A percentile compares a stretch with the other conserved stretches of the same genome.
Conservation (phyloP, 129 eudicot genomes). For the Tagetes erecta region DNA sequence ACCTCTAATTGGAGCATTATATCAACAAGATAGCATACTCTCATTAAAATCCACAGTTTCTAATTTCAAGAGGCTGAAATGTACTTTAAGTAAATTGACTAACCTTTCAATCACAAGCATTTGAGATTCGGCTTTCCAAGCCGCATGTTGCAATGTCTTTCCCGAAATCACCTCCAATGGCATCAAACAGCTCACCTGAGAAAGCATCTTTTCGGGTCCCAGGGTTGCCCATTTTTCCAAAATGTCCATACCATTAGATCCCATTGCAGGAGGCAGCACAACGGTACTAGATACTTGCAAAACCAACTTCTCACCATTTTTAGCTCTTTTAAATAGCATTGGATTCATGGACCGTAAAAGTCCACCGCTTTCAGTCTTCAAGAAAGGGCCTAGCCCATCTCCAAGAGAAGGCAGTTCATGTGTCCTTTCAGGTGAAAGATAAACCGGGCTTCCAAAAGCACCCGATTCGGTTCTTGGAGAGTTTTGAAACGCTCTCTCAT, state of each 20-base stretch:
- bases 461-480: constrained; percentile 54
- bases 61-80: neutral
- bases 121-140: constrained; percentile 39
- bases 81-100: constrained; percentile 14
- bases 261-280: constrained; percentile 61
- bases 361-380: constrained; percentile 45
- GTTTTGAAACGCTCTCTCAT: constrained; percentile 51
- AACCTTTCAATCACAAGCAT: constrained; percentile 43
- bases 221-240: constrained; percentile 51
- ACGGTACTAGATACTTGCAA: constrained; percentile 52
- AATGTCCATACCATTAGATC: constrained; percentile 48
- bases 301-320: constrained; percentile 57
- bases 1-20: neutral
- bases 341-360: constrained; percentile 59
- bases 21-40: neutral
- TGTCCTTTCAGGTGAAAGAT: constrained; percentile 48
- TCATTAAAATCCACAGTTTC: neutral
- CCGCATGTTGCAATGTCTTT: constrained; percentile 51
- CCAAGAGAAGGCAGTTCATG: constrained; percentile 48
- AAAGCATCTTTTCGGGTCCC: constrained; percentile 53
- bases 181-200: constrained; percentile 50
- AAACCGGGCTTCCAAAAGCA: constrained; percentile 81
- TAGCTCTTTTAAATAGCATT: constrained; percentile 45
- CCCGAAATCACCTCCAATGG: constrained; percentile 66
- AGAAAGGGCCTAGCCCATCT: constrained; percentile 50